These are phyloP conservation scores for Epichloe uncinata DNA, from an alignment of 2,329 filamentous ascomycete species.

Conservation along the genomic window DNA sequence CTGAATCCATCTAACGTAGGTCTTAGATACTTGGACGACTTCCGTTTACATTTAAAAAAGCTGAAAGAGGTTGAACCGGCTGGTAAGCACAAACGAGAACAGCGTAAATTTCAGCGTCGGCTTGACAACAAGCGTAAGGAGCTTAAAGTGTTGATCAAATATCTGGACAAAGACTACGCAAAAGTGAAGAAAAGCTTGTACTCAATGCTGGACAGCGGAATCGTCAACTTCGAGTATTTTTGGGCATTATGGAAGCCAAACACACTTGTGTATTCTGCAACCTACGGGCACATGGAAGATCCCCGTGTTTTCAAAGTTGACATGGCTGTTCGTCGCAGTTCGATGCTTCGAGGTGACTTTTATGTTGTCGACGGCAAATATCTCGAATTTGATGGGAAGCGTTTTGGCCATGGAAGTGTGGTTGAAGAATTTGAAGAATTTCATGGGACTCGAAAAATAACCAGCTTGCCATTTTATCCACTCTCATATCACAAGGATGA, in stretches of 20 bases:
- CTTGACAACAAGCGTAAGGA: conserved; percentile 46
- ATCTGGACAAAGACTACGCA: conserved; percentile 70
- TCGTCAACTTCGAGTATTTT: conserved; percentile 78
- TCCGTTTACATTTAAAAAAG: conserved; percentile 49
- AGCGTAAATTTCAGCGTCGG: conserved; percentile 46
- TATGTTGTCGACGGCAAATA: conserved; percentile 70
- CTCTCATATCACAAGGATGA: conserved; percentile 68
- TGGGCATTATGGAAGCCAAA: conserved; percentile 87
- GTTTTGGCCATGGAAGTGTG: conserved; percentile 63
- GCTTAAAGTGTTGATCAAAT: conserved; percentile 60
- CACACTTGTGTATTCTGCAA: conserved; percentile 63
- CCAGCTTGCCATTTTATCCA: conserved; percentile 62
- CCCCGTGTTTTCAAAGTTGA: conserved; percentile 76
- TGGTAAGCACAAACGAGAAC: conserved; percentile 38
- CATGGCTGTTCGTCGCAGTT: conserved; percentile 54
- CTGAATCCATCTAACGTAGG: neutral
- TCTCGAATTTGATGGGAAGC: conserved; percentile 79
- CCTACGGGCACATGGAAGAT: conserved; percentile 64
- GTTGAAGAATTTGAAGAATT: conserved; percentile 59
- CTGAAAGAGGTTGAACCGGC: conserved; percentile 44
- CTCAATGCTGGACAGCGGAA: conserved; percentile 65
- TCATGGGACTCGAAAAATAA: conserved; percentile 72
- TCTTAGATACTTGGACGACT: conserved; percentile 56
- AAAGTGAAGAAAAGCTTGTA: conserved; percentile 65
- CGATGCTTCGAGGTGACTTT: conserved; percentile 58